Evolutionary conservation across 2,329 filamentous ascomycete species (phyloP).

Genomic region (Trichophyton benhamiae): DNA sequence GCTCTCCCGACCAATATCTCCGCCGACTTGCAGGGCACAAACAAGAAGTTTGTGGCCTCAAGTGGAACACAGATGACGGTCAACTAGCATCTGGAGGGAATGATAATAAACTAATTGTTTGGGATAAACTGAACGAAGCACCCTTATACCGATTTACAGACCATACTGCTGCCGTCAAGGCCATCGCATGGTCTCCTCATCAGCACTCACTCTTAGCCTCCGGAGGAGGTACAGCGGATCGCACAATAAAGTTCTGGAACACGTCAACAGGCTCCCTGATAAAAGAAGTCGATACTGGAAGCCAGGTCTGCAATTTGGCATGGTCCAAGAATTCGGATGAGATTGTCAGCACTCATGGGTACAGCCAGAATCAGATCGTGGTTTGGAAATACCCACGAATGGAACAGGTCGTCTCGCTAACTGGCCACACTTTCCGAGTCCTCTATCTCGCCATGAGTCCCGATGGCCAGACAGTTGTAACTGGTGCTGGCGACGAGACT

Average conservation of each 20-base stretch:
- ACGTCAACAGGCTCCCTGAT: slow-evolving; percentile 68
- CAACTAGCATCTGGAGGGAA: slow-evolving; percentile 93
- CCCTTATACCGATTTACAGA: slow-evolving; percentile 90
- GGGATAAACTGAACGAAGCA: slow-evolving; percentile 89
- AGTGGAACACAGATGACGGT: slow-evolving; percentile 93
- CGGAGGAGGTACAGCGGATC: slow-evolving; percentile 87
- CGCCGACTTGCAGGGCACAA: slow-evolving; percentile 85
- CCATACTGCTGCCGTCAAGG: slow-evolving; percentile 91
- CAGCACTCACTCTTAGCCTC: slow-evolving; percentile 89
- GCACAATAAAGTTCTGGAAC: slow-evolving; percentile 97
- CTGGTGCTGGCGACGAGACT: slow-evolving; percentile 91
- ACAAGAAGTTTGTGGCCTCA: slow-evolving; percentile 91
- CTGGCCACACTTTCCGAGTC: slow-evolving; percentile 91
- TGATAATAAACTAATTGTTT: slow-evolving; percentile 97
- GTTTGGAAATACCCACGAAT: slow-evolving; percentile 99
- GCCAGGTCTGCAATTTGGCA: slow-evolving; percentile 94
- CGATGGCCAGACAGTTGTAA: slow-evolving; percentile 85
- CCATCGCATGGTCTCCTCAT: slow-evolving; percentile 95
- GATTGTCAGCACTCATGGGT: slow-evolving; percentile 92
- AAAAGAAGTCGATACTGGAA: slow-evolving; percentile 89
- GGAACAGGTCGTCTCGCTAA: slow-evolving; percentile 90
- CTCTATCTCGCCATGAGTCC: slow-evolving; percentile 96
- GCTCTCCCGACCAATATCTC: slow-evolving; percentile 80
- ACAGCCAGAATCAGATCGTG: slow-evolving; percentile 96
- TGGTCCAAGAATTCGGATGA: slow-evolving; percentile 98